Conservation (phyloP, 164 flowering plant genomes). For the Hamamelis virginiana region DNA sequence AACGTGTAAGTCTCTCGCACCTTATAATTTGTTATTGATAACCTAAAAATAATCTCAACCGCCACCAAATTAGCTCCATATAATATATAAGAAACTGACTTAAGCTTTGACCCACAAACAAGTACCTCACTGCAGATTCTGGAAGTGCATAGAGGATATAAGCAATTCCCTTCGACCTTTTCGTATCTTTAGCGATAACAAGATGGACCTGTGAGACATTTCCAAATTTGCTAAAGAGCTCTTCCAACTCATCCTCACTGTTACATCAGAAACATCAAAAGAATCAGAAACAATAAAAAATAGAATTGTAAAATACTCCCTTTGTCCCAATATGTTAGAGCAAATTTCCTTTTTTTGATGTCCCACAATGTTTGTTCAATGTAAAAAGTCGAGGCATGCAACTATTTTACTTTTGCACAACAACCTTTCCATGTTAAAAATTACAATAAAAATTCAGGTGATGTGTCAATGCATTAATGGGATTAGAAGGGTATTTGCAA, state of each 20-base stretch:
- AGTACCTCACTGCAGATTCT: conserved; percentile 78
- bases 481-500: no score
- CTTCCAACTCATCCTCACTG: conserved; percentile 90
- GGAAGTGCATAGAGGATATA: conserved; percentile 69
- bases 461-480: no score
- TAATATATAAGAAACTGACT: neutral
- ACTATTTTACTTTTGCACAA: no score
- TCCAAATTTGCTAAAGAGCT: conserved; percentile 70
- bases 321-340: no score
- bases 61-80: neutral
- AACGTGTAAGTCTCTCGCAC: no score
- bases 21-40: no score
- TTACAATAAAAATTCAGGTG: no score
- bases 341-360: no score
- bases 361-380: no score
- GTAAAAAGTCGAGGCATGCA: no score
- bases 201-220: conserved; percentile 73
- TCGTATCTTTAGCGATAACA: conserved; percentile 82
- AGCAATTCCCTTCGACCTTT: conserved; percentile 80
- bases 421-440: no score
- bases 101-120: neutral
- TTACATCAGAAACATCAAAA: conserved; percentile 16
- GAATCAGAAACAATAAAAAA: conserved; percentile 1
- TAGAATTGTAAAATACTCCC: no score
- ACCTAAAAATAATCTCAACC: neutral